A percentile compares a stretch with the other conserved stretches of the same genome.
These are phyloP conservation scores for Rhododendron williamsianum DNA, from an alignment of 148 eudicot species.

Conservation along the genomic window DNA sequence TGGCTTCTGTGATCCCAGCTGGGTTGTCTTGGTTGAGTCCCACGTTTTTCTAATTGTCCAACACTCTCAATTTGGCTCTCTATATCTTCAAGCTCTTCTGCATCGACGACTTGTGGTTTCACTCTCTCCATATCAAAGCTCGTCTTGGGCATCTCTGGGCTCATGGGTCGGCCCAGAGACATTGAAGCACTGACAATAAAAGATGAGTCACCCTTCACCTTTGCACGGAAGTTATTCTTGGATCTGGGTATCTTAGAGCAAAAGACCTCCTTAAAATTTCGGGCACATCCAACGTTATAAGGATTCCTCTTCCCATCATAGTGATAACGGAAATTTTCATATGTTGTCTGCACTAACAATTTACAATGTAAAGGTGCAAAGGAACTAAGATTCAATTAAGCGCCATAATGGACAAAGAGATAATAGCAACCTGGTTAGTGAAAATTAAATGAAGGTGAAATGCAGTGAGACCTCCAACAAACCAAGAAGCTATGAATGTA, in stretches of 20 bases:
- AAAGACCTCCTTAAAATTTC: conserved; percentile 26
- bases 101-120: conserved; percentile 14
- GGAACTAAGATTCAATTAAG: background rate
- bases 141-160: conserved; percentile 5
- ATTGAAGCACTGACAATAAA: background rate
- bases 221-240: conserved; percentile 17
- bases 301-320: conserved; percentile 31
- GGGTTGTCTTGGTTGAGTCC: background rate
- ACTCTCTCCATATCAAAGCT: conserved; percentile 12
- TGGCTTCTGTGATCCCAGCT: conserved; percentile 4
- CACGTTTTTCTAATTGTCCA: conserved; percentile 10
- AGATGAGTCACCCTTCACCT: conserved; percentile 12
- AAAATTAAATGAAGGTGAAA: conserved; percentile 40
- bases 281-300: conserved; percentile 19
- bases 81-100: conserved; percentile 17
- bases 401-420: background rate
- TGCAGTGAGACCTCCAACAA: conserved; percentile 45
- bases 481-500: conserved; percentile 30
- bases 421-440: conserved; percentile 34
- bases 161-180: background rate
- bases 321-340: conserved; percentile 30
- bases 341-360: conserved; percentile 27
- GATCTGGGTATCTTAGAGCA: conserved; percentile 21
- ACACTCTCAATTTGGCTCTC: conserved; percentile 12
- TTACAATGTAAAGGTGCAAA: background rate